These are phyloP conservation scores for Blepharisma japonicum DNA, from an alignment of 73 alveolate species.

Conservation along the genomic window DNA sequence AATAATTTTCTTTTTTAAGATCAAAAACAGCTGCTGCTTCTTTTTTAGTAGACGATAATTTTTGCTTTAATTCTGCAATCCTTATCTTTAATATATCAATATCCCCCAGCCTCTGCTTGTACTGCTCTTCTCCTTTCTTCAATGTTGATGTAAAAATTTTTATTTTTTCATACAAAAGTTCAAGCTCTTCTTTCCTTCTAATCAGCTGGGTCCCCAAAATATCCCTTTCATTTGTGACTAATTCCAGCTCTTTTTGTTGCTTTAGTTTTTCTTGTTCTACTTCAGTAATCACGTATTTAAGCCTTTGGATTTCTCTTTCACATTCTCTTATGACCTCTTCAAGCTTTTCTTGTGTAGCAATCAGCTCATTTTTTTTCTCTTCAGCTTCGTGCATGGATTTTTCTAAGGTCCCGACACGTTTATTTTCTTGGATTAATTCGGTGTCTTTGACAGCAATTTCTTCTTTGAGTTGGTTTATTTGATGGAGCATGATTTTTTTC, in stretches of 20 bases:
- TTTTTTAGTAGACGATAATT: constrained; percentile 60
- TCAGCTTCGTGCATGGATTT: constrained; percentile 73
- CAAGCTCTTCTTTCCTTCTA: constrained; percentile 91
- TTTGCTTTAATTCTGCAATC: constrained; percentile 73
- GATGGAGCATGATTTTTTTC: constrained; percentile 78
- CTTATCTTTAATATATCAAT: constrained; percentile 68
- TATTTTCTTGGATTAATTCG: constrained; percentile 76
- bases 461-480: constrained; percentile 80
- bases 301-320: constrained; percentile 67
- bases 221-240: constrained; percentile 86
- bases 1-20: constrained; percentile 77
- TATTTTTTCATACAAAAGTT: constrained; percentile 88
- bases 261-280: constrained; percentile 75
- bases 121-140: constrained; percentile 80
- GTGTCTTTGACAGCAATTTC: constrained; percentile 85
- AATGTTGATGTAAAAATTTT: constrained; percentile 86
- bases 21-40: constrained; percentile 82
- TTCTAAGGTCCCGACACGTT: constrained; percentile 58
- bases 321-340: constrained; percentile 31
- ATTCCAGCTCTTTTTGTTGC: constrained; percentile 72
- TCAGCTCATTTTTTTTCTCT: constrained; percentile 51
- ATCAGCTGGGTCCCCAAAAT: constrained; percentile 86
- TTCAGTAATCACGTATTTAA: constrained; percentile 74
- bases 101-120: constrained; percentile 82
- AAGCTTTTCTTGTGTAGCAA: constrained; percentile 32